Percentiles rank a stretch among this genome's conserved stretches.
These are phyloP conservation scores for Exophiala alcalophila DNA, from an alignment of 2,329 filamentous ascomycete genomes.

Conservation along the genomic window DNA sequence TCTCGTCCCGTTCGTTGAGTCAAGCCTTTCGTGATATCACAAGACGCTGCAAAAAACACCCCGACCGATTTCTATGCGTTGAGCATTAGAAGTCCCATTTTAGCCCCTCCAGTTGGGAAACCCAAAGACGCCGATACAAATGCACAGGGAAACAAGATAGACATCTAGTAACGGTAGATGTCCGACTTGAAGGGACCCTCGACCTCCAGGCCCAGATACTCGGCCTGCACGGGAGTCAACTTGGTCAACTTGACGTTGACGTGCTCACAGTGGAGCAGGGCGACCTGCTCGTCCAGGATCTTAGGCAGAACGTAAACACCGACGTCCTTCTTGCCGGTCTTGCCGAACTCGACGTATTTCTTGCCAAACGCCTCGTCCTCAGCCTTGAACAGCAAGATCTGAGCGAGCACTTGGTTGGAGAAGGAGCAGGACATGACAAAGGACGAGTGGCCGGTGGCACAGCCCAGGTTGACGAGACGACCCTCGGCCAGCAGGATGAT, in stretches of 20 bases:
- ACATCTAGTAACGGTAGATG: constrained; percentile 58
- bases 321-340: constrained; percentile 82
- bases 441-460: constrained; percentile 97
- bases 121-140: constrained; percentile 17
- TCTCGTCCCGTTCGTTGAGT: constrained; percentile 17
- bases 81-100: constrained; percentile 28
- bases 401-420: constrained; percentile 99
- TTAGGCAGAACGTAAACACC: constrained; percentile 97
- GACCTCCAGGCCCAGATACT: constrained; percentile 82
- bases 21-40: constrained; percentile 2
- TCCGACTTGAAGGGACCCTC: constrained; percentile 97
- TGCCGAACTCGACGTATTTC: constrained; percentile 96
- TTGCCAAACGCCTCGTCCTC: constrained; percentile 79
- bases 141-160: constrained; percentile 10
- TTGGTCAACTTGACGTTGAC: constrained; percentile 91
- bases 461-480: constrained; percentile 98
- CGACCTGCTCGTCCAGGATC: constrained; percentile 98
- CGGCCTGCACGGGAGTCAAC: constrained; percentile 81
- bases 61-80: constrained; percentile 28
- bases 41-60: constrained; percentile 1
- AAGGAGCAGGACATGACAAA: constrained; percentile 99
- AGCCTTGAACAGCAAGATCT: constrained; percentile 97
- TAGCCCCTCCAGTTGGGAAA: constrained; percentile 1
- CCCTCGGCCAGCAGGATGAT: constrained; percentile 98
- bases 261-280: constrained; percentile 86